Conservation (phyloP, 2,329 filamentous ascomycete genomes). For the Teratosphaeria gauchensis region DNA sequence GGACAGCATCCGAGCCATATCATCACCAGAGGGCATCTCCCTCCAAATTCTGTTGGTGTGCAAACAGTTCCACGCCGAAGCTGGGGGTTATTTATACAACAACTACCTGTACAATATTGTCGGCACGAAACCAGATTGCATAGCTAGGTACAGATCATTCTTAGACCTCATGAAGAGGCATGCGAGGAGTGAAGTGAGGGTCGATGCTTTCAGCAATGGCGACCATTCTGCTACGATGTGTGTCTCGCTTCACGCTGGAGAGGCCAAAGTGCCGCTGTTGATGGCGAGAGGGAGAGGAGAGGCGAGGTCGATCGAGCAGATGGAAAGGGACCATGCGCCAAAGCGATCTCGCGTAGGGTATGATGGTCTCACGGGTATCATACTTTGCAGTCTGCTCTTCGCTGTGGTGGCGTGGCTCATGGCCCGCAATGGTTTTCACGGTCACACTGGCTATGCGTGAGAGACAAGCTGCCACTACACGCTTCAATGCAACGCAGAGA, state of each 20-base stretch:
- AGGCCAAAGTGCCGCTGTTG: conserved; percentile 10
- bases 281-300: conserved; percentile 13
- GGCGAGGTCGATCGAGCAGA: conserved; percentile 3
- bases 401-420: neutral
- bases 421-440: neutral
- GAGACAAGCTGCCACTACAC: no score
- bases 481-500: no score
- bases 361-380: neutral
- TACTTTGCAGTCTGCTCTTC: neutral
- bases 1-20: conserved; percentile 6
- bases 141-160: conserved; percentile 14
- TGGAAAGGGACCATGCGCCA: neutral
- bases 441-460: neutral
- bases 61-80: conserved; percentile 15
- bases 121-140: conserved; percentile 20
- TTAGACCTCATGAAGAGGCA: conserved; percentile 12
- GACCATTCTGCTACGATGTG: conserved; percentile 21
- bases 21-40: conserved; percentile 6
- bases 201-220: conserved; percentile 24
- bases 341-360: no score
- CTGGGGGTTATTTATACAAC: conserved; percentile 20
- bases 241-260: conserved; percentile 18
- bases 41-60: conserved; percentile 11
- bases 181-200: conserved; percentile 12
- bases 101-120: conserved; percentile 24